phyloP scores from a whole-genome alignment of 2,329 filamentous ascomycete species.

The Passalora sequoiae region DNA sequence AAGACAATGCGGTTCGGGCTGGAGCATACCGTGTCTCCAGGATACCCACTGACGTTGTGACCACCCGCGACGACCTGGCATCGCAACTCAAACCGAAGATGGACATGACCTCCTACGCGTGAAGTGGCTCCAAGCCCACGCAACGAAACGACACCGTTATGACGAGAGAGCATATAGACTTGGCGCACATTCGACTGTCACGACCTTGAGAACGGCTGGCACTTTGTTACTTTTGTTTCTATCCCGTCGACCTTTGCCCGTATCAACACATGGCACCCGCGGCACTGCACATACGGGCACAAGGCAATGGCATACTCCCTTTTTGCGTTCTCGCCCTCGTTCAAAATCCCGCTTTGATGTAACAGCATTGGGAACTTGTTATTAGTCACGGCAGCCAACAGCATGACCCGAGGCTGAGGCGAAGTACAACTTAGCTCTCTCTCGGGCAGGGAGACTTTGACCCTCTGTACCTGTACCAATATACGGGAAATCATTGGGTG shows the following conservation, averaged over 20 bases:
- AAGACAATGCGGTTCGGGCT: slow-evolving; percentile 66
- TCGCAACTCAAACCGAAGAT: slow-evolving; percentile 50
- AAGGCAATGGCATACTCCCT: background rate
- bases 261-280: background rate
- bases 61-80: slow-evolving; percentile 64
- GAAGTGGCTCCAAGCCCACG: slow-evolving; percentile 5
- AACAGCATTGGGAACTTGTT: slow-evolving; percentile 4
- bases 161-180: slow-evolving; percentile 8
- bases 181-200: slow-evolving; percentile 5
- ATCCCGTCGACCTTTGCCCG: slow-evolving; percentile 1
- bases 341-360: background rate
- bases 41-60: slow-evolving; percentile 75
- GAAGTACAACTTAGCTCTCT: background rate
- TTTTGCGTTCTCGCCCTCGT: slow-evolving; percentile 4
- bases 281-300: slow-evolving; percentile 1
- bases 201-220: background rate
- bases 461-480: background rate
- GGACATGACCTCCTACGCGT: slow-evolving; percentile 23
- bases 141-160: slow-evolving; percentile 7
- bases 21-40: slow-evolving; percentile 84
- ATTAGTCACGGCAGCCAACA: background rate
- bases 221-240: slow-evolving; percentile 3
- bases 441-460: background rate
- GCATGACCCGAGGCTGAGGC: background rate
- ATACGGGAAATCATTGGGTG: background rate